Percentiles rank a stretch among this genome's conserved stretches.
phyloP scores from a whole-genome alignment of 805 yeast species.

The Schwanniomyces occidentalis region DNA sequence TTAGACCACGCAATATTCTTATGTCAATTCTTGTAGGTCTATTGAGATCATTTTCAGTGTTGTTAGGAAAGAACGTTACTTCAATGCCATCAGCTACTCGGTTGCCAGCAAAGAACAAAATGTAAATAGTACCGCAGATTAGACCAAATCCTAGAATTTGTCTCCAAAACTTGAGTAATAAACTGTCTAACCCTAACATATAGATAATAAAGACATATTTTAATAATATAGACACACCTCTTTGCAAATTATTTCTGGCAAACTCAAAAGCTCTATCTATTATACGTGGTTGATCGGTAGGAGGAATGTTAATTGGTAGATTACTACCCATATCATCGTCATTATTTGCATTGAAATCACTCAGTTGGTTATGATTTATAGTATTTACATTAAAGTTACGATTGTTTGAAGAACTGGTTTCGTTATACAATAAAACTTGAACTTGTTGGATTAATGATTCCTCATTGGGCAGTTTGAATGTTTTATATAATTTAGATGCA shows the following conservation, averaged over 20 bases:
- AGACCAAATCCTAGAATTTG: slow-evolving; percentile 2
- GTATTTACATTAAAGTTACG: not conserved
- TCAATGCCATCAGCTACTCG: slow-evolving; percentile 12
- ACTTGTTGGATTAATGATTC: slow-evolving; percentile 25
- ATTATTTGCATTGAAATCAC: not conserved
- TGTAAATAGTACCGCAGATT: slow-evolving; percentile 6
- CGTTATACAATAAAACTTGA: slow-evolving; percentile 16
- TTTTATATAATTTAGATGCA: slow-evolving; percentile 23
- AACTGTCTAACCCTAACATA: slow-evolving; percentile 8
- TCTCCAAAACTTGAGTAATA: slow-evolving; percentile 6
- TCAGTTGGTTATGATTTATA: not conserved
- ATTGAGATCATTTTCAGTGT: not conserved
- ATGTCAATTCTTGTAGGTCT: not conserved
- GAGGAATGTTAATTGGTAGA: not conserved
- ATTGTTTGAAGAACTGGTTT: not conserved
- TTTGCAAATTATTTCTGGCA: not conserved
- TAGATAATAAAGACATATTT: slow-evolving; percentile 9
- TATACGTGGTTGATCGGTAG: not conserved
- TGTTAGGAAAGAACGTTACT: slow-evolving; percentile 5
- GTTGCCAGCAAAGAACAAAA: slow-evolving; percentile 11
- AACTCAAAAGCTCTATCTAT: slow-evolving; percentile 1
- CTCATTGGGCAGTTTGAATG: slow-evolving; percentile 12
- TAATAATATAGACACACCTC: slow-evolving; percentile 3
- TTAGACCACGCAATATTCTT: slow-evolving; percentile 1
- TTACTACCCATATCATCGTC: too few relatives aligned